phyloP scores from a whole-genome alignment of 2,329 filamentous ascomycete species.

The Cercospora beticola region DNA sequence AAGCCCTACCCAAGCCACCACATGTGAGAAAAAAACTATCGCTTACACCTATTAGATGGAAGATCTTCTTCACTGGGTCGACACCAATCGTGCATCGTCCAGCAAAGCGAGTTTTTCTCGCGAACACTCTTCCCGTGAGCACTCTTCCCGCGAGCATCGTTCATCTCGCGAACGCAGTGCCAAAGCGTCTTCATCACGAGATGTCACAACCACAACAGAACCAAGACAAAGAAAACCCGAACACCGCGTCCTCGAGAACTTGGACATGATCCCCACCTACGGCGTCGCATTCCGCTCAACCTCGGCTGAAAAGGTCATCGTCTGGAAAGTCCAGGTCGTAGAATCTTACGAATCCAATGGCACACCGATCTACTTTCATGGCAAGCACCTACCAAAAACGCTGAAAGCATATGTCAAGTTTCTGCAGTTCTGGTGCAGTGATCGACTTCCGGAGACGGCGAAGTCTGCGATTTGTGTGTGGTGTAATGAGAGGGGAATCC shows the following conservation, averaged over 20 bases:
- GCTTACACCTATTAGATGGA: background rate
- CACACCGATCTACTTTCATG: constrained; percentile 6
- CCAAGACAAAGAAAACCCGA: background rate
- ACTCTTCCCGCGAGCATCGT: background rate
- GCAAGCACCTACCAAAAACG: constrained; percentile 4
- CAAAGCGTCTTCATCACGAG: background rate
- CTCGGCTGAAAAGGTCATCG: background rate
- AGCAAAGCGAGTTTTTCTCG: background rate
- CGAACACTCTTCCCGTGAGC: background rate
- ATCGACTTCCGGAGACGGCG: background rate
- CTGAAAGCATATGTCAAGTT: constrained; percentile 11
- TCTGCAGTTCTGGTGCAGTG: constrained; percentile 10
- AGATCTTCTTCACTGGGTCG: constrained; percentile 9
- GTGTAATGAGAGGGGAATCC: background rate
- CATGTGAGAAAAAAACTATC: too few species aligned
- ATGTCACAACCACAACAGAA: background rate
- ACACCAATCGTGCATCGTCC: background rate
- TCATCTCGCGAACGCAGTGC: background rate
- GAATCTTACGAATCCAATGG: constrained; percentile 1
- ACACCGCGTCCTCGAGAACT: background rate
- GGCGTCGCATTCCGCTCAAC: constrained; percentile 1
- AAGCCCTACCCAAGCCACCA: too few species aligned
- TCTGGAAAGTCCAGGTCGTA: constrained; percentile 10
- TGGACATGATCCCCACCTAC: constrained; percentile 7
- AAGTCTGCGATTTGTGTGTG: constrained; percentile 1